These are phyloP conservation scores for Saccharomyces jurei DNA, from an alignment of 805 yeast genomes.

Conservation along the genomic window DNA sequence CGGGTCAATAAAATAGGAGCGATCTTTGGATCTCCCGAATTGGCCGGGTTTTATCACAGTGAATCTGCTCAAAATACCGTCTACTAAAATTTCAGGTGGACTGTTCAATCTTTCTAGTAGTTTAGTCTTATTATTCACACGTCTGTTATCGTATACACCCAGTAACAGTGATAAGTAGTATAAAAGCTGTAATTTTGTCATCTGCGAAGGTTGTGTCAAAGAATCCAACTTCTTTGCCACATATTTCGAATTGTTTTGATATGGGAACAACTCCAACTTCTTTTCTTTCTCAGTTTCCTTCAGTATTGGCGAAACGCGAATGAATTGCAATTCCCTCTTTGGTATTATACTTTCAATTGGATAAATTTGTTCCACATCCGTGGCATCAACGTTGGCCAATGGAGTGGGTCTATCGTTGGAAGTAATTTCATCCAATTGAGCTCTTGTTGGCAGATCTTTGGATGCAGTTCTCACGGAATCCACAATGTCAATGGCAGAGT, in stretches of 20 bases:
- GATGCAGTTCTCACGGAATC: constrained; percentile 71
- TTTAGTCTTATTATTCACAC: constrained; percentile 50
- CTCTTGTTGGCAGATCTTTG: constrained; percentile 61
- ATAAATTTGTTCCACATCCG: constrained; percentile 73
- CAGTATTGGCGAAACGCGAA: constrained; percentile 57
- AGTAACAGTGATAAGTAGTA: constrained; percentile 72
- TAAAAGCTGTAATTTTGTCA: constrained; percentile 56
- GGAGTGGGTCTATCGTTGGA: constrained; percentile 80
- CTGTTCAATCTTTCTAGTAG: constrained; percentile 54
- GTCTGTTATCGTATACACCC: constrained; percentile 71
- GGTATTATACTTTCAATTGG: constrained; percentile 68
- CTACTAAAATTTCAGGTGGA: constrained; percentile 67
- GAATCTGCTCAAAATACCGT: constrained; percentile 64
- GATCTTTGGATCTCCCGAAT: constrained; percentile 67
- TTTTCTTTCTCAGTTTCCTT: constrained; percentile 44
- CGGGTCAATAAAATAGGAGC: constrained; percentile 78
- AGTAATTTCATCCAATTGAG: constrained; percentile 48
- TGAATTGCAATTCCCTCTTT: constrained; percentile 48
- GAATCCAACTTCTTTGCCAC: constrained; percentile 40
- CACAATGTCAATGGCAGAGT: constrained; percentile 69
- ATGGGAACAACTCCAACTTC: constrained; percentile 56
- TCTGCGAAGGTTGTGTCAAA: constrained; percentile 39
- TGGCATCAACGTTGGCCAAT: constrained; percentile 65
- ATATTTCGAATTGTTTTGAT: constrained; percentile 43
- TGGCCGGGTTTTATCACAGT: constrained; percentile 56